Base-by-base conservation (phyloP, 2,329 filamentous ascomycete species). In the Colletotrichum somersetense region DNA sequence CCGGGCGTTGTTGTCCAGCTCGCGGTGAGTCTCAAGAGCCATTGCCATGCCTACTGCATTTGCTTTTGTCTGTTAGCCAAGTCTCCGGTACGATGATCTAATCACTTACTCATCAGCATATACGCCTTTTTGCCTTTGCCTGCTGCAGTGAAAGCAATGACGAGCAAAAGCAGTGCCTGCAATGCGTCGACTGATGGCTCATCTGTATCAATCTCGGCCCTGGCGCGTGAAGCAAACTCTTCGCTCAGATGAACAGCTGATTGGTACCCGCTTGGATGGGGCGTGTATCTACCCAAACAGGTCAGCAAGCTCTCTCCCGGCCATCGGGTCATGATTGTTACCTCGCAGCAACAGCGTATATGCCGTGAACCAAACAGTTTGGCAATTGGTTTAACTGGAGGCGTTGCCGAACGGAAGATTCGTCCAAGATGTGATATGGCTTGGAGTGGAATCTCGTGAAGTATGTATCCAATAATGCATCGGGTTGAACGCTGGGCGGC, bases 71-170 rank as follows among this genome's bases (percentile, higher is more conserved):
- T 74, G 33, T 74, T 52, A 74, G 66, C 67, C 6, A 18, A 33
- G 18, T 38, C 75, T 26, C 10, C 23, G 23, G 14, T 20, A 4
- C 72, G n/a, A 23, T 33, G 38, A 52, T 18, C 16, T 38, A 20
- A 38, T 23, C 11, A 77, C 84, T 26, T 90, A 93, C 93, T 89
- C 76, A 97, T 86, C 50, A 95, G 86, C 94, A 97, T 97, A 76
- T 95, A 96, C 1, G 93, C 91, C 81, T 93, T 96, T 82, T 93
- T 96, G 20, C 94, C 93, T 77, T 92, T 91, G 35, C 94, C 94
- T 40, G 90, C 87, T 46, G 94, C 93, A 61, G 91, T 94, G 77
- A 91, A 95, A 3, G 93, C 91, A 78, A 92, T 90, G 0, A 92
- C 90, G 2, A 97, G 87, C 12, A 97, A 85, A 57, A 97, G 83